These are phyloP conservation scores for Orychophragmus violaceus DNA, from an alignment of 345 rosid genomes.

Conservation along the genomic window DNA sequence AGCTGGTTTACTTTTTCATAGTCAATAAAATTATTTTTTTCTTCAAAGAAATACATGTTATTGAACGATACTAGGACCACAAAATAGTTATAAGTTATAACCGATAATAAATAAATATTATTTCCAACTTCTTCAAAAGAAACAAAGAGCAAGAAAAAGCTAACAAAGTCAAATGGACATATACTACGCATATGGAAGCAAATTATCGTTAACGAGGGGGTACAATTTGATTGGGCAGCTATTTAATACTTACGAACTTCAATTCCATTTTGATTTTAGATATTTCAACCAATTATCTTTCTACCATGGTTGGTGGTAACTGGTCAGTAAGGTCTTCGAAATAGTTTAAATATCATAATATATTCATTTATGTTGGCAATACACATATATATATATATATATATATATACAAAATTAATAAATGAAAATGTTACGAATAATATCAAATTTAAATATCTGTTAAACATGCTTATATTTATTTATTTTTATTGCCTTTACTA, in stretches of 20 bases:
- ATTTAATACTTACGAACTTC: slow-evolving; percentile 7
- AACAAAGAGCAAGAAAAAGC: not conserved
- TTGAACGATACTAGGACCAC: slow-evolving; percentile 1
- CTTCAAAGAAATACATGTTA: not conserved
- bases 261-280: not conserved
- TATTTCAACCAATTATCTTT: not conserved
- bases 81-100: slow-evolving; percentile 6
- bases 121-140: slow-evolving; percentile 1
- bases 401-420: too few species aligned
- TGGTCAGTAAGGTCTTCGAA: not conserved
- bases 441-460: too few species aligned
- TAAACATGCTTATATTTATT: too few species aligned
- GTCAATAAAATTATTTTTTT: slow-evolving; percentile 16
- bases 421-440: too few species aligned
- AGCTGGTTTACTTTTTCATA: not conserved
- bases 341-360: not conserved
- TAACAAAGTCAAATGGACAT: not conserved
- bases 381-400: too few species aligned
- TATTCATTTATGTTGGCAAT: too few species aligned
- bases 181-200: not conserved
- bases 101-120: not conserved
- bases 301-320: too few species aligned
- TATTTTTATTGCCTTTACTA: too few species aligned
- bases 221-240: slow-evolving; percentile 20
- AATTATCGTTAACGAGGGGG: not conserved